These are phyloP conservation scores for Phytophthora aleatoria DNA, from an alignment of 352 stramenopile genomes.

Conservation along the genomic window DNA sequence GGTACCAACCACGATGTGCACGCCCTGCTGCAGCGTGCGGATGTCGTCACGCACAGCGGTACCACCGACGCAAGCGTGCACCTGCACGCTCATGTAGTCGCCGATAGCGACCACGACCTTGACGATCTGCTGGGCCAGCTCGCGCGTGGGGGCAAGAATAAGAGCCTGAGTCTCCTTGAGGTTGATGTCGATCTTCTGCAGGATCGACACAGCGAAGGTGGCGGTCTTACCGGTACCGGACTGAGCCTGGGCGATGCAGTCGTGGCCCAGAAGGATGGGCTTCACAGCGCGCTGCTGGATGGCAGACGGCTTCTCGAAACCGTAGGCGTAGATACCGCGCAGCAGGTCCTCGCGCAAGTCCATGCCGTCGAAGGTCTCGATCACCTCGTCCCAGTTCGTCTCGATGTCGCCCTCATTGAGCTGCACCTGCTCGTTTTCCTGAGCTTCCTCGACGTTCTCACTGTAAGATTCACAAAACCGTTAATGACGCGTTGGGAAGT, in stretches of 20 bases:
- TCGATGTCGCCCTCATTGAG: constrained; percentile 95
- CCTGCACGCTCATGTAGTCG: constrained; percentile 97
- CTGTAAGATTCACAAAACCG: constrained; percentile 24
- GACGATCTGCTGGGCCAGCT: constrained; percentile 99
- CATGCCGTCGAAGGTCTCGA: constrained; percentile 99
- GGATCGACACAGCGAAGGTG: constrained; percentile 98
- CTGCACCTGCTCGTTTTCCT: constrained; percentile 66
- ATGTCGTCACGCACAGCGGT: constrained; percentile 99
- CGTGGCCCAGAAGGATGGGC: constrained; percentile 96
- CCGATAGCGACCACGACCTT: constrained; percentile 96
- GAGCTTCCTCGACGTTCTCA: constrained; percentile 62
- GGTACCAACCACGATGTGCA: constrained; percentile 99
- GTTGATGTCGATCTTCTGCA: constrained; percentile 97
- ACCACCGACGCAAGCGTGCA: constrained; percentile 98
- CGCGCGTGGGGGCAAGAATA: constrained; percentile 98
- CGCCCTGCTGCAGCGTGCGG: constrained; percentile 96
- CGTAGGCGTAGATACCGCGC: constrained; percentile 99
- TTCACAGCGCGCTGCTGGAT: constrained; percentile 99
- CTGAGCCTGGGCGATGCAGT: constrained; percentile 99
- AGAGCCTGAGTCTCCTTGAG: constrained; percentile 98
- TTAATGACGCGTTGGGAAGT: constrained; percentile 6
- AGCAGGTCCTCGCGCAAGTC: constrained; percentile 98
- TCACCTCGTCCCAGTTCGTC: constrained; percentile 98
- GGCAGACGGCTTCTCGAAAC: constrained; percentile 99
- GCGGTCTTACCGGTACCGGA: constrained; percentile 99